These are phyloP conservation scores for Eleusine indica DNA, from an alignment of 176 grass and related monocot genomes.

Conservation along the genomic window DNA sequence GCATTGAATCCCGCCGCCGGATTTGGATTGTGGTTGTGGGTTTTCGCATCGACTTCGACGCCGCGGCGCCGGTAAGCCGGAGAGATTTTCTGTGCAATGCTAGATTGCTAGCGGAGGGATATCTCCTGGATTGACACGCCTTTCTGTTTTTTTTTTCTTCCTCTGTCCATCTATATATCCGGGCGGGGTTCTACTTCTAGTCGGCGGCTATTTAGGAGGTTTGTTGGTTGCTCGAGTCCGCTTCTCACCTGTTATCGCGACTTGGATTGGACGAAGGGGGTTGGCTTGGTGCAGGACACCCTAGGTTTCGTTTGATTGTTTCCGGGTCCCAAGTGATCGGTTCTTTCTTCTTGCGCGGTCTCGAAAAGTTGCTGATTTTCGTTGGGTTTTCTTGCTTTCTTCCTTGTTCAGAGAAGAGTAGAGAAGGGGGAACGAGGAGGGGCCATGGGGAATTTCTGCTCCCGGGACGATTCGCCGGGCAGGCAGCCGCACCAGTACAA, in stretches of 20 bases:
- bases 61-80: too few relatives aligned
- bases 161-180: not conserved
- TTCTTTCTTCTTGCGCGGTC: not conserved
- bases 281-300: not conserved
- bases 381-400: not conserved
- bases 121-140: not conserved
- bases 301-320: not conserved
- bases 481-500: conserved; percentile 22
- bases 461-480: conserved; percentile 35
- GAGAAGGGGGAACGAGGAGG: not conserved
- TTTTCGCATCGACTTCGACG: not conserved
- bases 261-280: not conserved
- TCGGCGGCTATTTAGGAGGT: not conserved
- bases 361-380: not conserved
- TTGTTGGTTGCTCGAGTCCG: not conserved
- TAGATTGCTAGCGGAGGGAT: too few relatives aligned
- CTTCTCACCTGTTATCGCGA: not conserved
- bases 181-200: not conserved
- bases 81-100: too few relatives aligned
- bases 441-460: conserved; percentile 53
- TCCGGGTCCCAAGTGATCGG: not conserved
- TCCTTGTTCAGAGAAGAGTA: conserved; percentile 15
- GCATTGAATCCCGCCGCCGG: not conserved
- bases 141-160: not conserved
- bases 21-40: not conserved